phyloP scores from a whole-genome alignment of 352 stramenopile genomes.

The Globisporangium solare region DNA sequence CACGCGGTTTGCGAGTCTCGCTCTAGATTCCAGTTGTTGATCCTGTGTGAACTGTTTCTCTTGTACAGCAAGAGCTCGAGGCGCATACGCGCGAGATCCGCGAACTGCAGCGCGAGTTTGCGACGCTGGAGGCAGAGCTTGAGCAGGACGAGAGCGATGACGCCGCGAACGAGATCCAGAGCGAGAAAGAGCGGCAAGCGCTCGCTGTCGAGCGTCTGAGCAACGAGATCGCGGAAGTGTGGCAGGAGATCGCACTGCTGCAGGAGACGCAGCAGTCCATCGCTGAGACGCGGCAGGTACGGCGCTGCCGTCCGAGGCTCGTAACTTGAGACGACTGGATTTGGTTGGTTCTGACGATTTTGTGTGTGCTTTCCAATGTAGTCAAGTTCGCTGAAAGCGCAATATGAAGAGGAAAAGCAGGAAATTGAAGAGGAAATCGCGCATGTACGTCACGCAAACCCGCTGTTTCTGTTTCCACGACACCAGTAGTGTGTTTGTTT shows the following conservation, averaged over 20 bases:
- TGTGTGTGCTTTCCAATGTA: constrained; percentile 8
- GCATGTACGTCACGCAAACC: constrained; percentile 28
- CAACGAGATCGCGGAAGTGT: constrained; percentile 47
- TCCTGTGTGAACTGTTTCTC: neutral
- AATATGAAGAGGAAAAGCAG: constrained; percentile 60
- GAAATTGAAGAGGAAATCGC: constrained; percentile 54
- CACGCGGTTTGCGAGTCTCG: neutral
- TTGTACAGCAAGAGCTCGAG: constrained; percentile 29
- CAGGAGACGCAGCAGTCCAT: constrained; percentile 44
- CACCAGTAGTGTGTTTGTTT: too few species aligned
- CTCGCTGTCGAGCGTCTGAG: constrained; percentile 34
- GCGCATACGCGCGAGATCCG: constrained; percentile 40
- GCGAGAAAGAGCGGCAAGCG: constrained; percentile 22
- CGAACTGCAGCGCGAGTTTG: constrained; percentile 52
- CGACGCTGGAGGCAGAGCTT: constrained; percentile 24
- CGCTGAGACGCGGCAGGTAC: constrained; percentile 39
- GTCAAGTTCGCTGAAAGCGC: constrained; percentile 52
- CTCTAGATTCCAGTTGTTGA: neutral
- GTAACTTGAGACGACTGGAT: neutral
- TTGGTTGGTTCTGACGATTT: neutral
- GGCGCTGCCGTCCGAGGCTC: neutral
- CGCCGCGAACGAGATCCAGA: constrained; percentile 19
- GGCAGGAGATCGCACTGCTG: constrained; percentile 61
- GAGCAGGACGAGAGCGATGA: constrained; percentile 28
- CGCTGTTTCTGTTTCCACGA: neutral